Conservation (phyloP, 2,329 filamentous ascomycete genomes). For the Pseudogymnoascus sp. region DNA sequence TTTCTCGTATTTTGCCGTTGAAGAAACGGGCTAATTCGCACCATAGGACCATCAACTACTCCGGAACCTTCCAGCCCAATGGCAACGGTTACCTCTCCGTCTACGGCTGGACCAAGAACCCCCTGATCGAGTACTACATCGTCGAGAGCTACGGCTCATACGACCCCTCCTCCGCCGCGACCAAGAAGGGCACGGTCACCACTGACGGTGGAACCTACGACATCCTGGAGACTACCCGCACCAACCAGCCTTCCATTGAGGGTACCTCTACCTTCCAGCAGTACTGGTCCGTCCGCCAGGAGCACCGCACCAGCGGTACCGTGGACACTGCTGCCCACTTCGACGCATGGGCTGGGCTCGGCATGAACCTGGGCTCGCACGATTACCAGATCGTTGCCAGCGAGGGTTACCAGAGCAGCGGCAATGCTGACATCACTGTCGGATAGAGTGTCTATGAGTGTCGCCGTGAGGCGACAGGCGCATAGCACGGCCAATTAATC, state of each 20-base stretch:
- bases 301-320: constrained; percentile 41
- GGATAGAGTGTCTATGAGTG: neutral
- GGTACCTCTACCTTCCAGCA: constrained; percentile 43
- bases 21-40: neutral
- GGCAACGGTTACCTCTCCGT: constrained; percentile 45
- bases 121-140: constrained; percentile 52
- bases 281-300: constrained; percentile 42
- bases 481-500: neutral
- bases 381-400: constrained; percentile 47
- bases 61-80: constrained; percentile 32
- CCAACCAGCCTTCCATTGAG: constrained; percentile 32
- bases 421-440: constrained; percentile 39
- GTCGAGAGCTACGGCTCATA: constrained; percentile 45
- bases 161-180: constrained; percentile 39
- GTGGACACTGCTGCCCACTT: constrained; percentile 43
- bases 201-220: constrained; percentile 46
- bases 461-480: neutral
- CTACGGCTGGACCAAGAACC: constrained; percentile 47
- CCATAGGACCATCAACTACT: constrained; percentile 35
- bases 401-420: constrained; percentile 43
- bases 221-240: constrained; percentile 28
- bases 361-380: constrained; percentile 38
- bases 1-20: neutral
- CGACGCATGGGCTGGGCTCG: constrained; percentile 38
- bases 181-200: constrained; percentile 41